phyloP scores from a whole-genome alignment of 306 rosid species.

The Castanospermum australe region DNA sequence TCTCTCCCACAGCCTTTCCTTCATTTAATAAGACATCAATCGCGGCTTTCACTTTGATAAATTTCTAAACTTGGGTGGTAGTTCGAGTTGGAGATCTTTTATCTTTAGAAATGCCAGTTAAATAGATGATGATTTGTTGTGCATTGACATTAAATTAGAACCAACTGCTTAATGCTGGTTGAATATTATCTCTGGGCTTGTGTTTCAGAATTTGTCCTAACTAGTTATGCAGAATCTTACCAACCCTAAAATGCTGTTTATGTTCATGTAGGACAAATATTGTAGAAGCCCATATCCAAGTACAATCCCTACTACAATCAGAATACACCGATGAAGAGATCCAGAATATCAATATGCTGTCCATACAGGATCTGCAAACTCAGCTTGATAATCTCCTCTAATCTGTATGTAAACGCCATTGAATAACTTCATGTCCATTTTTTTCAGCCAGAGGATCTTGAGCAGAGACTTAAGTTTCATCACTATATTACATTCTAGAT shows the following conservation, averaged over 20 bases:
- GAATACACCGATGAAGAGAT: slow-evolving; percentile 85
- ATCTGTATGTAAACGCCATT: slow-evolving; percentile 27
- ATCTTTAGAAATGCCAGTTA: neutral
- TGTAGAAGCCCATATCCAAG: slow-evolving; percentile 89
- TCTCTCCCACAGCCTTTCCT: neutral
- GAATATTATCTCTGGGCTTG: neutral
- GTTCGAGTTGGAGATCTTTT: neutral
- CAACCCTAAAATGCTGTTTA: neutral
- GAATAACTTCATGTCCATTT: neutral
- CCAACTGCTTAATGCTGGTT: slow-evolving; percentile 12
- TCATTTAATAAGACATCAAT: neutral
- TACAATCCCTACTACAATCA: slow-evolving; percentile 63
- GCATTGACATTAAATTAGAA: neutral
- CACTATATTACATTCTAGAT: slow-evolving; percentile 16
- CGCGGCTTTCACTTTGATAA: neutral
- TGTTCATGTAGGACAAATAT: slow-evolving; percentile 69
- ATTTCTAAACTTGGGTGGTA: neutral
- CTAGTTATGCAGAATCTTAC: slow-evolving; percentile 9
- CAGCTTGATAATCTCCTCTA: slow-evolving; percentile 74
- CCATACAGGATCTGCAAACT: slow-evolving; percentile 64
- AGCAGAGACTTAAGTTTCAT: slow-evolving; percentile 15
- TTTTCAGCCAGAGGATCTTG: slow-evolving; percentile 10
- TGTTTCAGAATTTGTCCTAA: slow-evolving; percentile 12
- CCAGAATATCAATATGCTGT: slow-evolving; percentile 63
- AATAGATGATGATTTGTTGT: slow-evolving; percentile 8